These are phyloP conservation scores for Aspergillus avenaceus DNA, from an alignment of 495 filamentous ascomycete species.

Conservation along the genomic window DNA sequence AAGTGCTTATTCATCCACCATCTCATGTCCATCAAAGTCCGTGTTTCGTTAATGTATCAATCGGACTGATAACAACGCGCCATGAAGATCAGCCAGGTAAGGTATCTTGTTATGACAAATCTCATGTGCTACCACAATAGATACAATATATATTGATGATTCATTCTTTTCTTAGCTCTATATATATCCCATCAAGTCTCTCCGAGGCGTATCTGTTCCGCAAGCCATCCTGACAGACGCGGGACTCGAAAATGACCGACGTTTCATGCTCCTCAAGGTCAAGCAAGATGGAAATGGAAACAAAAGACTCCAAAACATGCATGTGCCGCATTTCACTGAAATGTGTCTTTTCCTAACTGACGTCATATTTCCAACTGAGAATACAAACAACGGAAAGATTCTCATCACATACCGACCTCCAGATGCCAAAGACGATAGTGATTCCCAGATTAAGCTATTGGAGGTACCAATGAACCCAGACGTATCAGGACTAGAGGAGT, in stretches of 20 bases:
- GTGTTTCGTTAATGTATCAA: no score
- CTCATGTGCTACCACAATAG: not conserved
- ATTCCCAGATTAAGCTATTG: constrained; percentile 26
- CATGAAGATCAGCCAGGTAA: constrained; percentile 43
- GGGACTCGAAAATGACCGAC: constrained; percentile 72
- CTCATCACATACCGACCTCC: constrained; percentile 53
- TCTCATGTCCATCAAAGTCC: not conserved
- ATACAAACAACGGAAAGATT: constrained; percentile 34
- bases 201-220: constrained; percentile 59
- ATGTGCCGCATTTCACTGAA: constrained; percentile 56
- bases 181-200: constrained; percentile 84
- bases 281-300: constrained; percentile 23
- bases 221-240: constrained; percentile 54
- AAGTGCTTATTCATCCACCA: no score
- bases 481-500: constrained; percentile 37
- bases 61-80: not conserved
- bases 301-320: constrained; percentile 59
- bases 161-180: constrained; percentile 73
- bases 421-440: constrained; percentile 16
- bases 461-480: constrained; percentile 60
- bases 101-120: not conserved
- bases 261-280: constrained; percentile 70
- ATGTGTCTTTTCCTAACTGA: constrained; percentile 66
- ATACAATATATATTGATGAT: no score
- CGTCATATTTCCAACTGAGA: constrained; percentile 34